These are phyloP conservation scores for Wickerhamomyces chaumierensis DNA, from an alignment of 805 yeast genomes.

Conservation along the genomic window DNA sequence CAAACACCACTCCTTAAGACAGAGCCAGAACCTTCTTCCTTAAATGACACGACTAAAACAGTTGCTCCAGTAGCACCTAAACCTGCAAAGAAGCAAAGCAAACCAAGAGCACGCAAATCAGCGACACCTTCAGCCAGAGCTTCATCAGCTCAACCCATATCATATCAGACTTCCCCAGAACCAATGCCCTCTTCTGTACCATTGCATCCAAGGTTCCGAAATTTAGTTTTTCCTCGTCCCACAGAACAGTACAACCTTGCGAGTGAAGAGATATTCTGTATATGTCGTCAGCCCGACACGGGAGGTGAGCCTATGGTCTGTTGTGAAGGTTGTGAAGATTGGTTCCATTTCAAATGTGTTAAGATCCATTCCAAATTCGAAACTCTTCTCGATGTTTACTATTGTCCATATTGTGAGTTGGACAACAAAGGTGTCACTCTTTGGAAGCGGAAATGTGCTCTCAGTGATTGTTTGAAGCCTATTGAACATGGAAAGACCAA, in stretches of 20 bases:
- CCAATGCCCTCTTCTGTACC: background rate
- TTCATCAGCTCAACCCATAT: background rate
- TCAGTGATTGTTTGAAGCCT: conserved; percentile 45
- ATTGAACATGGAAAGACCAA: conserved; percentile 39
- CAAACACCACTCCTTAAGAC: too few species aligned
- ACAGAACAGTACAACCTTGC: conserved; percentile 29
- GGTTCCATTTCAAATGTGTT: conserved; percentile 85
- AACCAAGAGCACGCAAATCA: background rate
- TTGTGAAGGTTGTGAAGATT: conserved; percentile 90
- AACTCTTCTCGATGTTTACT: conserved; percentile 50
- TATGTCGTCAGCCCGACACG: conserved; percentile 63
- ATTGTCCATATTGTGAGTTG: conserved; percentile 61
- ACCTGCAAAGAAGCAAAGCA: background rate
- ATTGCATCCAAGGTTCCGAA: conserved; percentile 19
- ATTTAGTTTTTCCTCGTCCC: conserved; percentile 7
- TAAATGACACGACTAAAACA: too few species aligned
- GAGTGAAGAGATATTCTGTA: conserved; percentile 61
- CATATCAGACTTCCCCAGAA: background rate
- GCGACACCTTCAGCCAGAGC: background rate
- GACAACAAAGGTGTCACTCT: conserved; percentile 34
- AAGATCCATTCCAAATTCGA: conserved; percentile 38
- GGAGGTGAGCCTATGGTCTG: conserved; percentile 81
- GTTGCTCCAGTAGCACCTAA: too few species aligned
- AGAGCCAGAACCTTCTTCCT: too few species aligned
- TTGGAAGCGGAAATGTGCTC: conserved; percentile 73